Evolutionary conservation across 768 basidiomycete genomes (phyloP), one percentile per base, ranked within the genome.

Genomic region (Terana coerulea): DNA sequence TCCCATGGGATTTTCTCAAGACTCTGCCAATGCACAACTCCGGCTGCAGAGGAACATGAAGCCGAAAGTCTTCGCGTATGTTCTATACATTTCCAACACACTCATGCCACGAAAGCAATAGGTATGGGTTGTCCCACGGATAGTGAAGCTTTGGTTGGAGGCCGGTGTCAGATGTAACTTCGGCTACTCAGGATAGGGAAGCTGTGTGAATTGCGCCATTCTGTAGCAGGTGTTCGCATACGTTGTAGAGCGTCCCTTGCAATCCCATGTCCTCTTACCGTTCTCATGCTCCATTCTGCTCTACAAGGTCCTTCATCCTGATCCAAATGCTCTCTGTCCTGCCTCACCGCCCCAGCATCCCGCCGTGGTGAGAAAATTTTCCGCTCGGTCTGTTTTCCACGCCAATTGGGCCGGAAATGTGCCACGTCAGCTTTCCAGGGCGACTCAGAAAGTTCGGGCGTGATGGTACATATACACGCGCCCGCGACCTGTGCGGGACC

Each of bases 371-470:
- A 52, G 55, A 51, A 42, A n/a, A 12, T 19, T 43, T 17, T 22
- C 17, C 14, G 17, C 45, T 35, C 46, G 50, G 8, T 22, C 11
- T 5, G 19, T 25, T 36, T 24, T 10, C 30, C 4, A 11, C 15
- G 8, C 22, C 45, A 34, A 22, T n/a, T 14, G 7, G 26, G 29
- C 39, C 51, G 35, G 33, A 30, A 51, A 47, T 36, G 31, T 56
- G 55, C 55, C 55, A 56, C 55, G 55, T 56, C 55, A 56, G 55
- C 55, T 51, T 56, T 34, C 29, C 33, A 36, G 44, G 25, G 40
- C 34, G 37, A 21, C 17, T n/a, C 26, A 45, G 48, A 54, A 54
- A 54, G 49, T 54, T 54, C 53, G 39, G 36, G 36, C n/a, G n/a
- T 30, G 31, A 42, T 45, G 30, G 30, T 47, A 46, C 36, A 49